These are phyloP conservation scores for Cryphonectria japonica DNA, from an alignment of 2,329 filamentous ascomycete genomes.

Conservation along the genomic window DNA sequence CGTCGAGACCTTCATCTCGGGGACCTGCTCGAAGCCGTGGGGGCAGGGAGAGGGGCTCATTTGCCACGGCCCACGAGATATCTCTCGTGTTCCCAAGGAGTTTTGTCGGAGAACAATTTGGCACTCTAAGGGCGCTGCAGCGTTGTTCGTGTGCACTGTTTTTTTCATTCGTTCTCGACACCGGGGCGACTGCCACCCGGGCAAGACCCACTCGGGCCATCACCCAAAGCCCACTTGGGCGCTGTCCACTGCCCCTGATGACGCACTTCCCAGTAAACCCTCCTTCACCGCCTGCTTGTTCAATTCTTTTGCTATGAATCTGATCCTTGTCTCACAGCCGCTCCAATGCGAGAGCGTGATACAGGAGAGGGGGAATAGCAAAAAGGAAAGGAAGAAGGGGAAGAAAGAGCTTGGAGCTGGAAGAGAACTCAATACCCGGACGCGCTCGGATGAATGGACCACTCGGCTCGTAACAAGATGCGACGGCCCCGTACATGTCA, in stretches of 20 bases:
- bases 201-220: conserved; percentile 8
- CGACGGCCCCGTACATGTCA: background rate
- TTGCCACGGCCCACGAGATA: conserved; percentile 11
- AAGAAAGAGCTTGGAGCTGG: background rate
- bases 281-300: conserved; percentile 7
- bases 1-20: conserved; percentile 1
- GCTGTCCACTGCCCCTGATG: conserved; percentile 15
- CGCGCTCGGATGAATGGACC: background rate
- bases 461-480: background rate
- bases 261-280: background rate
- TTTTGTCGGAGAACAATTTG: background rate
- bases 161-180: background rate
- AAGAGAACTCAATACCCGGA: background rate
- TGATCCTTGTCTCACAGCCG: background rate
- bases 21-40: background rate
- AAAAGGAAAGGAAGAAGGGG: background rate
- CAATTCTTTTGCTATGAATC: background rate
- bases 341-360: conserved; percentile 16
- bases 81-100: background rate
- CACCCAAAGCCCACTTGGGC: conserved; percentile 18
- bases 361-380: background rate
- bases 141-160: background rate
- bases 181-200: conserved; percentile 28
- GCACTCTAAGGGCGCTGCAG: background rate
- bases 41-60: background rate